Base-by-base conservation (phyloP, 2,329 filamentous ascomycete genomes). In the Talaromyces albobiverticillius region DNA sequence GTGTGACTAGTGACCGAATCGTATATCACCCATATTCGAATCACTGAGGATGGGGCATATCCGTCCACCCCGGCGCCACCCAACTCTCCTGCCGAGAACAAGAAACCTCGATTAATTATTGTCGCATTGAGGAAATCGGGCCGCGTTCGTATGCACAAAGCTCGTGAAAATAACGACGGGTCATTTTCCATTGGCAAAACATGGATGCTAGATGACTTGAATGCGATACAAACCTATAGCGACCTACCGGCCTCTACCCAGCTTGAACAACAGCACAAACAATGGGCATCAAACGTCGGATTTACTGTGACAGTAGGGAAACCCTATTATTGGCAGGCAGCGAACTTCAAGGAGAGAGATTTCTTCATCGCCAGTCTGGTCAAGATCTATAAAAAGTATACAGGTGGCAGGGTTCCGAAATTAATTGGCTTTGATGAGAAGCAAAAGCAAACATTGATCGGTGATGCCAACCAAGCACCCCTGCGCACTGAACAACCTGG, bases 151-250 rank as follows among this genome's bases (percentile, higher is more conserved):
- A 85, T 99, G 77, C 94, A 99, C 79, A 99, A 99, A 74, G 93
- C 91, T 55, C 87, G 95, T 64, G 94, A 99, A 75, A 99, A 99
- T 70, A 80, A 83, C 53, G 96, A 96, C 70, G 91, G 91, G 53
- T 85, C 89, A 22, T 99, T 96, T 72, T 97, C 93, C 18, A 96
- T 99, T 62, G 94, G 94, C 61, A 99, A 99, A 76, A 96, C 94
- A 3, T 99, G 94, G 94, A 89, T 92, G 69, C 82, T 99, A 62
- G 93, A 97, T 71, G 94, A 99, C 67, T 77, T 99, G 46, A 82
- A 83, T 4, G 81, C 82, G 43, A 89, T 99, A 60, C 88, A 95
- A 69, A 94, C 90, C 23, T 97, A 87, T 67, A 87, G 84, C 6
- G 80, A 85, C 41, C 71, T 83, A 18, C 78, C 69, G 66, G 82